Conservation (phyloP, 2,329 filamentous ascomycete species). For the Mycosphaerella sp. region DNA sequence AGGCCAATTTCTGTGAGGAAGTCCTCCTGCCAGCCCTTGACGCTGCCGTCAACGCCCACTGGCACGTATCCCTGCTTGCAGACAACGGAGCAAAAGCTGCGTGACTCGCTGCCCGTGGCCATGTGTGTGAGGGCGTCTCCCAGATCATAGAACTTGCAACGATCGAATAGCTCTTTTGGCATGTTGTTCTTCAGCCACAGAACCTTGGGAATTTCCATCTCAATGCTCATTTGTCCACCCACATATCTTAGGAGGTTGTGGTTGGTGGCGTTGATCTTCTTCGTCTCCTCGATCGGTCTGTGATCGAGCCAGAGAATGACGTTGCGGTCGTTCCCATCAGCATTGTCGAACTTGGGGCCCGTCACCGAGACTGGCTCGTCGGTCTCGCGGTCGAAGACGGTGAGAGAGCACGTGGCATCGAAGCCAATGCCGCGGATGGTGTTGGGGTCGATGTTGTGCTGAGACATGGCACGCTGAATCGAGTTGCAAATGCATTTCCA, state of each 20-base stretch:
- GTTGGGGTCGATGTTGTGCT: slow-evolving; percentile 69
- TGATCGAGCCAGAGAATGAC: slow-evolving; percentile 98
- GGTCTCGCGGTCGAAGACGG: slow-evolving; percentile 82
- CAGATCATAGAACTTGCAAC: slow-evolving; percentile 96
- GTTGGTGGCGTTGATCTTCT: slow-evolving; percentile 84
- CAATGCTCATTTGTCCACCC: slow-evolving; percentile 95
- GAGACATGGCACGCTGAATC: slow-evolving; percentile 72
- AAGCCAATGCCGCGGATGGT: slow-evolving; percentile 89
- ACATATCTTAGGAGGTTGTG: slow-evolving; percentile 95
- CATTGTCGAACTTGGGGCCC: slow-evolving; percentile 71
- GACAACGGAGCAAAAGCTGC: slow-evolving; percentile 92
- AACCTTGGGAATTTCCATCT: slow-evolving; percentile 99
- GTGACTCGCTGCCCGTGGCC: slow-evolving; percentile 82
- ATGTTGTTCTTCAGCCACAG: slow-evolving; percentile 99
- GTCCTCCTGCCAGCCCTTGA: slow-evolving; percentile 97
- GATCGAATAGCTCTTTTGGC: slow-evolving; percentile 80
- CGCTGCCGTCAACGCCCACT: slow-evolving; percentile 92
- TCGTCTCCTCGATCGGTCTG: slow-evolving; percentile 81
- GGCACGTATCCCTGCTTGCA: slow-evolving; percentile 97
- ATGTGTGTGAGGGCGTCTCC: slow-evolving; percentile 89
- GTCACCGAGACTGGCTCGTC: slow-evolving; percentile 90
- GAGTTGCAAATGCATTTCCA: slow-evolving; percentile 92
- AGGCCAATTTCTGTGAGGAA: slow-evolving; percentile 84
- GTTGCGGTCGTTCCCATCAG: slow-evolving; percentile 78
- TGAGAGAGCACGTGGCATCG: slow-evolving; percentile 95